These are phyloP conservation scores for Fusarium falciforme DNA, from an alignment of 2,329 filamentous ascomycete species.

Conservation along the genomic window DNA sequence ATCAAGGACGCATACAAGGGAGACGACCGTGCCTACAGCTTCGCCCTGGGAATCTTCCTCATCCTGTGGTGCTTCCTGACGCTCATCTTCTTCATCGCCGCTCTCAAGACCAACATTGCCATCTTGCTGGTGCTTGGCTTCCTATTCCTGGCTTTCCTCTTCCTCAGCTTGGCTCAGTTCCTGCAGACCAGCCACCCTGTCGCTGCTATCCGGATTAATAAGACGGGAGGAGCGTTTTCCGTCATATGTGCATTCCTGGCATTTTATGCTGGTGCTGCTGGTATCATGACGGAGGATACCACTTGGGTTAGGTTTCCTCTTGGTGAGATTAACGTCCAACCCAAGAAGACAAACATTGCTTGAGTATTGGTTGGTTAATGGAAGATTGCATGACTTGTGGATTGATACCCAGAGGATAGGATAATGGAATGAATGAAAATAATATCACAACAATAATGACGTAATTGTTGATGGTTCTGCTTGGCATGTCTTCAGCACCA, in stretches of 20 bases:
- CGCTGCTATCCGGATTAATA: slow-evolving; percentile 58
- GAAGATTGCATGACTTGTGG: background rate
- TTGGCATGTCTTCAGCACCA: background rate
- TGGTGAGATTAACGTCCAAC: slow-evolving; percentile 47
- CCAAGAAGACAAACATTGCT: slow-evolving; percentile 39
- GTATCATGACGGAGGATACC: slow-evolving; percentile 55
- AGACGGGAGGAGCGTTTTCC: slow-evolving; percentile 53
- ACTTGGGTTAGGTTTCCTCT: slow-evolving; percentile 56
- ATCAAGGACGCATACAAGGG: slow-evolving; percentile 59
- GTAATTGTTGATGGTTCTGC: background rate
- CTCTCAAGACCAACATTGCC: slow-evolving; percentile 67
- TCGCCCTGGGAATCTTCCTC: slow-evolving; percentile 67
- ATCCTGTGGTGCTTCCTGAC: slow-evolving; percentile 72
- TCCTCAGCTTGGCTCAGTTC: slow-evolving; percentile 69
- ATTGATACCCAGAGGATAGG: background rate
- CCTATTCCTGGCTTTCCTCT: slow-evolving; percentile 67
- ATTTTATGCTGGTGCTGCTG: slow-evolving; percentile 55
- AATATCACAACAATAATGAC: background rate
- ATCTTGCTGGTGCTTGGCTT: slow-evolving; percentile 69
- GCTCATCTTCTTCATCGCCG: slow-evolving; percentile 64
- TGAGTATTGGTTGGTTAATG: background rate
- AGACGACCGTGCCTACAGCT: slow-evolving; percentile 54
- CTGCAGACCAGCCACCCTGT: slow-evolving; percentile 50
- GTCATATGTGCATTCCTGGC: slow-evolving; percentile 51
- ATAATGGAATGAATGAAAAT: background rate